Evolutionary conservation across 805 yeast species (phyloP).

Genomic region (Wickerhamiella hasegawae): DNA sequence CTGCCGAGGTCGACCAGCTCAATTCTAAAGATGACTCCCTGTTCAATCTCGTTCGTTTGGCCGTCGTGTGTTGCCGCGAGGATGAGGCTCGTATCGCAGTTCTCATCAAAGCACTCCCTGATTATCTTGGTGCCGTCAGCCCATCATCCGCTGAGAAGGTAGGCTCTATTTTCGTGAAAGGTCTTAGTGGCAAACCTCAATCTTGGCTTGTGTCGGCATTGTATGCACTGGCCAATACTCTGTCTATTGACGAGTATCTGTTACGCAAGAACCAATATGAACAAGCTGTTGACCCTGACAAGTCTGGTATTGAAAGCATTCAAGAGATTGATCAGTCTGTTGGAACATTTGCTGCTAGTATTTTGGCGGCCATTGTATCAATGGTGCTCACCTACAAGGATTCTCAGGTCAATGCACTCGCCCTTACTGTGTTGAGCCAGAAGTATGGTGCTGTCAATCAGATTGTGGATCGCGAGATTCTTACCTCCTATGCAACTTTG

Average conservation of each 20-base stretch:
- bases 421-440: slow-evolving; percentile 58
- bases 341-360: slow-evolving; percentile 11
- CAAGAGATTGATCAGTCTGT: slow-evolving; percentile 21
- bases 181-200: slow-evolving; percentile 53
- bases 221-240: slow-evolving; percentile 63
- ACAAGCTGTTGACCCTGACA: background rate
- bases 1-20: slow-evolving; percentile 26
- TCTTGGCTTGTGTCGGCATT: slow-evolving; percentile 73
- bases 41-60: slow-evolving; percentile 36
- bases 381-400: slow-evolving; percentile 24
- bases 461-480: slow-evolving; percentile 22
- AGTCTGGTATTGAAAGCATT: background rate
- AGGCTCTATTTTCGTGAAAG: slow-evolving; percentile 45
- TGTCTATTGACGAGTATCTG: slow-evolving; percentile 33
- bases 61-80: slow-evolving; percentile 32
- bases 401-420: slow-evolving; percentile 55
- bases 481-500: slow-evolving; percentile 16
- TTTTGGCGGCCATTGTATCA: slow-evolving; percentile 12
- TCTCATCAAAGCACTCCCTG: slow-evolving; percentile 25
- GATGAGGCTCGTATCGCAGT: slow-evolving; percentile 18
- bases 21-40: slow-evolving; percentile 30
- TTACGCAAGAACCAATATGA: slow-evolving; percentile 7
- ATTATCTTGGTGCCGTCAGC: slow-evolving; percentile 30
- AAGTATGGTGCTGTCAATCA: slow-evolving; percentile 12
- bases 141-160: slow-evolving; percentile 33